These are phyloP conservation scores for Saccharomycopsis javanensis DNA, from an alignment of 805 yeast species.

Conservation along the genomic window DNA sequence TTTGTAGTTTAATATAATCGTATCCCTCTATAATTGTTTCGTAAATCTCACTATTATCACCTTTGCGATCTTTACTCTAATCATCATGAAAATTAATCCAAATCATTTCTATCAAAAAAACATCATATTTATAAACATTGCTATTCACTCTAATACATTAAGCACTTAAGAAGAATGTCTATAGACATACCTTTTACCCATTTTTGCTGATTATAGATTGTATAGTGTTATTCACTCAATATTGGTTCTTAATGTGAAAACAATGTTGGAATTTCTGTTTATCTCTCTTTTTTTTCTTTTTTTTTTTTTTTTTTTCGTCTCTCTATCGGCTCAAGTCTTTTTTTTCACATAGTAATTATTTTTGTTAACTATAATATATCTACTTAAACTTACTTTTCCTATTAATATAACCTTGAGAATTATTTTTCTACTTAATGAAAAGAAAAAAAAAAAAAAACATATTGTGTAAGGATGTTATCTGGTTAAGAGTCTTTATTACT, in stretches of 20 bases:
- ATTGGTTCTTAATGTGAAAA: neutral
- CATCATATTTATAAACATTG: neutral
- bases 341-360: neutral
- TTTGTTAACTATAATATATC: neutral
- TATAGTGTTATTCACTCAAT: neutral
- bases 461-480: neutral
- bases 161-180: neutral
- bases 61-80: too few species aligned
- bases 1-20: too few species aligned
- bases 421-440: too few species aligned
- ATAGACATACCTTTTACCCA: constrained; percentile 41
- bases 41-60: too few species aligned
- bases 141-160: neutral
- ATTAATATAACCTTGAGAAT: too few species aligned
- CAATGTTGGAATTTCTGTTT: neutral
- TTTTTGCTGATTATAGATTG: constrained; percentile 24
- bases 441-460: too few species aligned
- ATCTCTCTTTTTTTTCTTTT: neutral
- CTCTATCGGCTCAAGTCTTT: neutral
- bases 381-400: too few species aligned
- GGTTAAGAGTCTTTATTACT: too few species aligned
- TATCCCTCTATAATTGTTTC: too few species aligned
- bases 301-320: neutral
- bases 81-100: neutral
- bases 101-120: neutral